Evolutionary conservation across 176 grass and related monocot genomes (phyloP), one percentile per base, ranked within the genome.

Genomic region (Metroxylon sagu): DNA sequence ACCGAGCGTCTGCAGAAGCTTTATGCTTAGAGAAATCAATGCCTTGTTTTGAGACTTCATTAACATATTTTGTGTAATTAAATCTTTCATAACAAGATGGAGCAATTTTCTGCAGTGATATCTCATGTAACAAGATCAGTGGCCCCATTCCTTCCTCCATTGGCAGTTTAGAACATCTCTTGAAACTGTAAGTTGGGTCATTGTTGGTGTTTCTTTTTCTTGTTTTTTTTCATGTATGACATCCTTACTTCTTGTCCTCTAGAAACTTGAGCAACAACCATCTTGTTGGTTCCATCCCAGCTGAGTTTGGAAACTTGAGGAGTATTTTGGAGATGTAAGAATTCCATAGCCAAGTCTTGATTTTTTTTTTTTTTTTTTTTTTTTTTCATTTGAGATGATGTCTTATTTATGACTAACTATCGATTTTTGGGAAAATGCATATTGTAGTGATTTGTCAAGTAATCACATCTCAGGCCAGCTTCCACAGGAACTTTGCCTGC

Each of bases 271-370:
- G 94, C 85, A 85, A 99, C 53, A 99, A 99, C 66, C 70, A 55
- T 63, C 67, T 99, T 26, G 50, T 68, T 29, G 82, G 94, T 55
- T 86, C 70, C 64, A 89, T 99, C 29, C 94, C 94, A 39, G 81
- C 70, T 1, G 94, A 99, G 60, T 76, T 99, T 74, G 94, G 94
- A 50, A 89, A 99, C 48, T 79, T 99, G 71, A 85, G 88, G 69
- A 99, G 94, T 80, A 83, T 99, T 61, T 81, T 81, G 79, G 88
- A 99, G 78, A 99, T 99, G 94, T 93, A 81, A 83, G 78, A 55
- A 43, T 62, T 28, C 16, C 6, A 39, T 3, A 5, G 4, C 27
- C 26, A 6, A 19, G n/a, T 25, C 5, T 48, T 18, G 2, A 17
- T 23, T 23, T 16, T 19, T 14, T 31, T 17, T 54, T 19, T 55